phyloP scores from a whole-genome alignment of 2,329 filamentous ascomycete species.

The Tolypocladium amazonense region DNA sequence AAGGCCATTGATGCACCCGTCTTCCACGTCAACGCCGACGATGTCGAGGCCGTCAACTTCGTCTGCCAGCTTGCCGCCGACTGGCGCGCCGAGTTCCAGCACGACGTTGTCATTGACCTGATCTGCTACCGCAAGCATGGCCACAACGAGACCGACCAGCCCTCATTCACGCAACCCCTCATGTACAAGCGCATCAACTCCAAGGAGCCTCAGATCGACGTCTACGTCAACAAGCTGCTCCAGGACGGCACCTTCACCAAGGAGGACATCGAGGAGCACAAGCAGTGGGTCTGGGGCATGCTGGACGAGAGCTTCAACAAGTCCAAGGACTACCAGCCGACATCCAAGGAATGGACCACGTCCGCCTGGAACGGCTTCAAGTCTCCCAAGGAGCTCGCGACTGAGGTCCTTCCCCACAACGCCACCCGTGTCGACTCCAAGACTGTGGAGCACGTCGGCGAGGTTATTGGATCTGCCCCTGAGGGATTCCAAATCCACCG shows the following conservation, averaged over 20 bases:
- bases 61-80: constrained; percentile 95
- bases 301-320: constrained; percentile 94
- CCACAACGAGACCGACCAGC: constrained; percentile 99
- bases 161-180: constrained; percentile 96
- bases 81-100: constrained; percentile 98
- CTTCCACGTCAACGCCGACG: constrained; percentile 98
- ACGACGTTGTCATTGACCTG: constrained; percentile 94
- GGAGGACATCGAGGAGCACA: constrained; percentile 97
- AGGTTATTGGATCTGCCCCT: constrained; percentile 66
- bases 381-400: constrained; percentile 93
- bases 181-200: constrained; percentile 98
- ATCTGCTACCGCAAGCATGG: constrained; percentile 99
- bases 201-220: constrained; percentile 76
- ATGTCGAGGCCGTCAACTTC: constrained; percentile 97
- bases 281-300: constrained; percentile 99
- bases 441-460: constrained; percentile 70
- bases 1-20: constrained; percentile 97
- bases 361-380: constrained; percentile 99
- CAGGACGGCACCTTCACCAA: constrained; percentile 92
- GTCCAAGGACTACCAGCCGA: constrained; percentile 95
- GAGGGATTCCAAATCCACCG: constrained; percentile 84
- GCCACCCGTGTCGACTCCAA: constrained; percentile 69
- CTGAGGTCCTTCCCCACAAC: constrained; percentile 84
- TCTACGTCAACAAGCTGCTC: constrained; percentile 84
- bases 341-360: constrained; percentile 95